Percentiles rank a stretch among this genome's conserved stretches.
phyloP scores from a whole-genome alignment of 2,329 filamentous ascomycete genomes.

The Nemania bipapillata region DNA sequence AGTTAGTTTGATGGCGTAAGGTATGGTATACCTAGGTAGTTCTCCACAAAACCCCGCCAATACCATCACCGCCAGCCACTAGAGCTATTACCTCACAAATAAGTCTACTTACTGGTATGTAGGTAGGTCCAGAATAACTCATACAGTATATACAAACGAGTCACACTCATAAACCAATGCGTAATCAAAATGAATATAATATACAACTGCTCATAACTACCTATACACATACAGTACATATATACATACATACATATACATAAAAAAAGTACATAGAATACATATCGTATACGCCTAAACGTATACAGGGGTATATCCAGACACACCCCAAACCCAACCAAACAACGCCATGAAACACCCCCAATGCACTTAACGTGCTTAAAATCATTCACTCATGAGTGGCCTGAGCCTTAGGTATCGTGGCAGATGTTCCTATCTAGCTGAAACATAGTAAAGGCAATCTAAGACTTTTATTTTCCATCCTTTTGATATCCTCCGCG shows the following conservation, averaged over 20 bases:
- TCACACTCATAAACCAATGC: not conserved
- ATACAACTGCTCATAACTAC: not conserved
- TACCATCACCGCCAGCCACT: not conserved
- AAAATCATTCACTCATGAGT: constrained; percentile 52
- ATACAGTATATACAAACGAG: not conserved
- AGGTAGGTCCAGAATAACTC: too few species aligned
- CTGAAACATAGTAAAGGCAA: constrained; percentile 36
- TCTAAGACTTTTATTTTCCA: constrained; percentile 40
- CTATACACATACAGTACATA: constrained; percentile 34
- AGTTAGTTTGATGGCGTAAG: too few species aligned
- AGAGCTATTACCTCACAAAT: too few species aligned
- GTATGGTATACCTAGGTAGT: too few species aligned
- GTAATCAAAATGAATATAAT: not conserved
- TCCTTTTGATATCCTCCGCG: constrained; percentile 24
- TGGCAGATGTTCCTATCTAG: constrained; percentile 48
- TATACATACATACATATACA: constrained; percentile 22
- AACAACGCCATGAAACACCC: constrained; percentile 32
- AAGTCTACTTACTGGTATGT: too few species aligned
- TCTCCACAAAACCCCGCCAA: constrained; percentile 19
- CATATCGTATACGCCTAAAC: constrained; percentile 30
- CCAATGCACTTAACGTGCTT: constrained; percentile 38
- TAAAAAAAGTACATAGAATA: constrained; percentile 31
- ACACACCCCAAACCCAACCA: constrained; percentile 35
- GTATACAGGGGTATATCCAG: constrained; percentile 28
- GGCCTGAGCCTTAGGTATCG: constrained; percentile 49